Percentiles rank a stretch among this genome's conserved stretches.
phyloP scores from a whole-genome alignment of 257 asterid genomes.

The Voacanga thouarsii region DNA sequence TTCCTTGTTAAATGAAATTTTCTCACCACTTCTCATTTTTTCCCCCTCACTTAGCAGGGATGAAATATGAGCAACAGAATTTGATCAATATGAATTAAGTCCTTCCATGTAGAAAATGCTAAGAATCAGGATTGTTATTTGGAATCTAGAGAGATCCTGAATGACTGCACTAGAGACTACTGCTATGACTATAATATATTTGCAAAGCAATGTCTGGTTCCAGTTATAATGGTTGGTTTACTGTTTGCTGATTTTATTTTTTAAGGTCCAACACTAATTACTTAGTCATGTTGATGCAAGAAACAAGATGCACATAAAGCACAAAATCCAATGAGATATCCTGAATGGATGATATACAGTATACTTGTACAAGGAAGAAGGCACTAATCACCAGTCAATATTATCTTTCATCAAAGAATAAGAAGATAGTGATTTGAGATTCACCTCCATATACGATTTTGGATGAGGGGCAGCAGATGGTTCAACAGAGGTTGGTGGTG shows the following conservation, averaged over 20 bases:
- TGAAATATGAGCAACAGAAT: not conserved
- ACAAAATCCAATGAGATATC: not conserved
- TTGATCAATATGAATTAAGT: not conserved
- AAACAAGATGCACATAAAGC: too few relatives aligned
- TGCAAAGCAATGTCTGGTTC: not conserved
- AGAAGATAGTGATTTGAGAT: constrained; percentile 9
- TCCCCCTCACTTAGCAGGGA: not conserved
- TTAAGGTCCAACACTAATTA: too few relatives aligned
- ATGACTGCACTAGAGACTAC: not conserved
- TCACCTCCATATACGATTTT: constrained; percentile 86
- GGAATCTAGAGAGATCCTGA: not conserved
- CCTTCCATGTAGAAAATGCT: not conserved
- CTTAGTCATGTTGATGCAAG: too few relatives aligned
- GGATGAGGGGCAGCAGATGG: constrained; percentile 77
- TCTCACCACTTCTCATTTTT: not conserved
- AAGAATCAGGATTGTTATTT: not conserved
- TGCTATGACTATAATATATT: not conserved
- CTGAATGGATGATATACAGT: not conserved
- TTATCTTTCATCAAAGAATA: constrained; percentile 1
- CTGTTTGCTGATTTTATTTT: too few relatives aligned
- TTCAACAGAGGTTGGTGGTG: constrained; percentile 65
- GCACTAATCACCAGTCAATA: not conserved
- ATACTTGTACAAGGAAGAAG: too few relatives aligned
- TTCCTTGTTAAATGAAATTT: not conserved
- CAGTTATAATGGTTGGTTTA: too few relatives aligned